A percentile compares a stretch with the other conserved stretches of the same genome.
These are phyloP conservation scores for Graphilbum sp. DNA, from an alignment of 2,329 filamentous ascomycete species.

Conservation along the genomic window DNA sequence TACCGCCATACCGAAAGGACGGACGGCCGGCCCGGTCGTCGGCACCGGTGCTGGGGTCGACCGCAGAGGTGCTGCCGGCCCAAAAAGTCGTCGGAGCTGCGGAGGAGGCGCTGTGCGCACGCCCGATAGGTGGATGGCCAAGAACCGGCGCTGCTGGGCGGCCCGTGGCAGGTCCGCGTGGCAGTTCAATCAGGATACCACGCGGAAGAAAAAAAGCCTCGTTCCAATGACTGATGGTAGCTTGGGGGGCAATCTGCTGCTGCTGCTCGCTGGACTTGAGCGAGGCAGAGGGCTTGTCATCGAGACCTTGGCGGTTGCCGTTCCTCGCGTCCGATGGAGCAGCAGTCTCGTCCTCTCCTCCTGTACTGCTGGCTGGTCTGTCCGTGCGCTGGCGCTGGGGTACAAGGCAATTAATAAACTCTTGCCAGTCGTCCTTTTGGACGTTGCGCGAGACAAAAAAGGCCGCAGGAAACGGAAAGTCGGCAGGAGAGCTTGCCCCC, in stretches of 20 bases:
- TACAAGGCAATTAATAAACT: constrained; percentile 39
- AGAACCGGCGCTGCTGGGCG: too few species aligned
- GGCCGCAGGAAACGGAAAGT: constrained; percentile 24
- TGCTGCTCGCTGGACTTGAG: background rate
- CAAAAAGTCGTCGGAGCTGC: too few species aligned
- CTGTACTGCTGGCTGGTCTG: constrained; percentile 29
- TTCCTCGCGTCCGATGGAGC: too few species aligned
- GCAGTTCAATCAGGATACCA: constrained; percentile 23
- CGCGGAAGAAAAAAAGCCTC: constrained; percentile 36
- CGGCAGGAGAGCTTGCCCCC: constrained; percentile 20
- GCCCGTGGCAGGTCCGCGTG: background rate
- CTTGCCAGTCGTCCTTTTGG: constrained; percentile 37
- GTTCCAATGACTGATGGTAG: constrained; percentile 38
- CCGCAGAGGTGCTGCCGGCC: background rate
- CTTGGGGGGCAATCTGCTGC: constrained; percentile 15
- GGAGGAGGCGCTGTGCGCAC: too few species aligned
- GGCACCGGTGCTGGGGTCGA: background rate
- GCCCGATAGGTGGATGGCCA: too few species aligned
- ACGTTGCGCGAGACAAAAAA: constrained; percentile 26
- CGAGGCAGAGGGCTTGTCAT: background rate
- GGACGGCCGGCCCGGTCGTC: background rate
- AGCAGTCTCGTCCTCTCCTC: constrained; percentile 18
- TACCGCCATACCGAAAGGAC: constrained; percentile 20
- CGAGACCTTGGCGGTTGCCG: background rate
- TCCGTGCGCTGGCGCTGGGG: constrained; percentile 27